Evolutionary conservation across 805 yeast species (phyloP).

Genomic region (Spathaspora girioi): DNA sequence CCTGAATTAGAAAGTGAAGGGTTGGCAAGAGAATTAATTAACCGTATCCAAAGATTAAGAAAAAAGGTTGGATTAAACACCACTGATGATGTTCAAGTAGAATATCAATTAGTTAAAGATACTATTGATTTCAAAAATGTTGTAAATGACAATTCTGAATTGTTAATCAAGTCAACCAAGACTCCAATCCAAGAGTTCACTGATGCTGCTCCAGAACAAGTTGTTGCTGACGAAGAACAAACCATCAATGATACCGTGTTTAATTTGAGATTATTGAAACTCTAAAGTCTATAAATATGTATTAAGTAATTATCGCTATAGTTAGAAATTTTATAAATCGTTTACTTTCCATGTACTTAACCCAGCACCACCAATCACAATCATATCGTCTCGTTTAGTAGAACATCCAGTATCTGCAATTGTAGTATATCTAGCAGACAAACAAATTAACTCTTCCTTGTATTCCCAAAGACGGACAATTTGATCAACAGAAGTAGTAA

Average conservation of each 20-base stretch:
- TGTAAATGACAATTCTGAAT: slow-evolving; percentile 58
- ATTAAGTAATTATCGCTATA: slow-evolving; percentile 1
- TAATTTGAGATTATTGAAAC: slow-evolving; percentile 70
- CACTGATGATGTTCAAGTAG: slow-evolving; percentile 90
- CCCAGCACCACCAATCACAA: slow-evolving; percentile 80
- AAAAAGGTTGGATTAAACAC: slow-evolving; percentile 94
- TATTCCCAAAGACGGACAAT: slow-evolving; percentile 60
- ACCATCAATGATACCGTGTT: slow-evolving; percentile 69
- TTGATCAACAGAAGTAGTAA: slow-evolving; percentile 85
- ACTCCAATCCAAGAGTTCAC: slow-evolving; percentile 50
- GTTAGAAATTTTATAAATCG: background rate
- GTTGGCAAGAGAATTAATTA: slow-evolving; percentile 90
- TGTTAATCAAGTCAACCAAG: slow-evolving; percentile 77
- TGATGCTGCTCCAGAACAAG: slow-evolving; percentile 35
- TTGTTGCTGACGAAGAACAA: slow-evolving; percentile 88
- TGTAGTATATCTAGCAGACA: slow-evolving; percentile 59
- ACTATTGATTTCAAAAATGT: slow-evolving; percentile 62
- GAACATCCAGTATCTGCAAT: slow-evolving; percentile 87
- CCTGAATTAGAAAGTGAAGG: slow-evolving; percentile 92
- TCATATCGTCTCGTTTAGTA: slow-evolving; percentile 23
- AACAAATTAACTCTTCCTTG: slow-evolving; percentile 20
- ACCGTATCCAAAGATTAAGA: slow-evolving; percentile 96
- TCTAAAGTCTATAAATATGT: slow-evolving; percentile 31
- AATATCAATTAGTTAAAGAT: slow-evolving; percentile 65
- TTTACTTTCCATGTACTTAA: slow-evolving; percentile 46